Conservation (phyloP, 345 rosid species). For the Chamaenerion angustifolium region DNA sequence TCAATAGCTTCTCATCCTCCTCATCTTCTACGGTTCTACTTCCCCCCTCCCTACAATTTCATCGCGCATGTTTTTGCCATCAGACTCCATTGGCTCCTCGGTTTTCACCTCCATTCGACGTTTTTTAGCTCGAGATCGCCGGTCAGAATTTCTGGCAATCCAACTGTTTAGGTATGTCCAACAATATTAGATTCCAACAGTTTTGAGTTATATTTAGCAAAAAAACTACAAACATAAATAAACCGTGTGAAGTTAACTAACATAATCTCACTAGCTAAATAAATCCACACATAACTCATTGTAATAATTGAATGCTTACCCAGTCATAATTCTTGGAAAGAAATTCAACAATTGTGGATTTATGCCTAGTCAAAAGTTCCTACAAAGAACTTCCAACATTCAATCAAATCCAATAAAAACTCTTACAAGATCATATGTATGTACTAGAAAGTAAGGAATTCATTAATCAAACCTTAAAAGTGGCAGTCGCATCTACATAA, state of each 20-base stretch:
- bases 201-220: constrained; percentile 68
- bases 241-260: background rate
- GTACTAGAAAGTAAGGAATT: constrained; percentile 7
- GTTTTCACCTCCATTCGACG: too few relatives aligned
- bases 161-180: too few relatives aligned
- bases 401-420: constrained; percentile 8
- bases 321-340: constrained; percentile 87
- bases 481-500: constrained; percentile 97
- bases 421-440: background rate
- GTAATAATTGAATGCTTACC: constrained; percentile 25
- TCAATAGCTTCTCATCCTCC: too few relatives aligned
- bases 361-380: constrained; percentile 97
- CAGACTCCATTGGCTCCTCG: too few relatives aligned
- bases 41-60: too few relatives aligned
- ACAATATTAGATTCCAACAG: constrained; percentile 96
- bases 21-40: too few relatives aligned
- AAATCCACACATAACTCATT: too few relatives aligned
- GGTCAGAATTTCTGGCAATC: too few relatives aligned
- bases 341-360: constrained; percentile 94
- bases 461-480: constrained; percentile 61
- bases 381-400: constrained; percentile 20
- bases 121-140: too few relatives aligned
- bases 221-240: constrained; percentile 53
- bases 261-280: background rate
- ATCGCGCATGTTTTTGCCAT: too few relatives aligned